Conservation (phyloP, 805 yeast species). For the Wickerhamiella allomyrinae region DNA sequence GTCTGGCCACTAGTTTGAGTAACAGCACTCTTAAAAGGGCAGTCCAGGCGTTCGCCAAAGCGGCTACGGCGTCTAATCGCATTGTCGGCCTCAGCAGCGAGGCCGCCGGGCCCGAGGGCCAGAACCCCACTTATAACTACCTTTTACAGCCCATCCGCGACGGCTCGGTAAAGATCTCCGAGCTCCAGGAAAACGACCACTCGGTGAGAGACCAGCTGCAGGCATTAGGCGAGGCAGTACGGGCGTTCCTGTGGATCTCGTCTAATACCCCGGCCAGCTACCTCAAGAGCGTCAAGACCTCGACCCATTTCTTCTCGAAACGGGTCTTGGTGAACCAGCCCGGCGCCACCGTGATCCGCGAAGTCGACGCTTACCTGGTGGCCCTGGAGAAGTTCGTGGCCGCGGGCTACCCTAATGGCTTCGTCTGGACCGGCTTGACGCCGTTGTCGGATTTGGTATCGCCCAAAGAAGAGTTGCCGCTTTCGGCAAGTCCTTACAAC, state of each 20-base stretch:
- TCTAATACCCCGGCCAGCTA: background rate
- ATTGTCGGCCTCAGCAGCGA: background rate
- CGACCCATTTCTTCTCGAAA: background rate
- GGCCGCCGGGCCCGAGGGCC: background rate
- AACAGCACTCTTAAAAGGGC: background rate
- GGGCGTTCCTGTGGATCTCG: background rate
- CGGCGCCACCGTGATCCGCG: background rate
- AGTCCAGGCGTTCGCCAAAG: background rate
- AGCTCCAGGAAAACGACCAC: background rate
- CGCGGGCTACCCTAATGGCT: background rate
- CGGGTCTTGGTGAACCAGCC: background rate
- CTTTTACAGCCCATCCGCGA: background rate
- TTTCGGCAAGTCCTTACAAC: background rate
- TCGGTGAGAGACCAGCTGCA: background rate
- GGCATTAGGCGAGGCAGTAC: background rate
- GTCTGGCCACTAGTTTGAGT: background rate
- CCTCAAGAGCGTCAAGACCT: background rate
- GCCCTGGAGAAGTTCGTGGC: background rate
- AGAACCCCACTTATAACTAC: background rate
- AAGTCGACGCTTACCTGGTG: background rate
- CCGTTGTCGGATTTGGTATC: background rate
- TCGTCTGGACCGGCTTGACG: background rate
- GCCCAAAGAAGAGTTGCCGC: background rate
- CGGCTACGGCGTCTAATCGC: background rate
- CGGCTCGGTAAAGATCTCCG: background rate